These are phyloP conservation scores for Microbotryomycetes sp. DNA, from an alignment of 1,284 basidiomycete species.

Conservation along the genomic window DNA sequence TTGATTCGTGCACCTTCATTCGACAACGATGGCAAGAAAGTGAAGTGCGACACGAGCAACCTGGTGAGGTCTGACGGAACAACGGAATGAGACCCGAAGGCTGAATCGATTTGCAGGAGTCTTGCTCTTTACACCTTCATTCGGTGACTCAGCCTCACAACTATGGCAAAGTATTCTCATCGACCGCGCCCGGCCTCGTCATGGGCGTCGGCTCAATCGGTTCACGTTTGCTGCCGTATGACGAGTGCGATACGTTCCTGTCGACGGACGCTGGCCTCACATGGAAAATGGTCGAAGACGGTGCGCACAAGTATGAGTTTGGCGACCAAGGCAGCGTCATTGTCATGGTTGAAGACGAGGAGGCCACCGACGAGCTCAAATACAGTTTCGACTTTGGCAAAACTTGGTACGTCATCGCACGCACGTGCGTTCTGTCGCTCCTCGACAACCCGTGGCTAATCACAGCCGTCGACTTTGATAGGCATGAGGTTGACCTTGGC, in stretches of 20 bases:
- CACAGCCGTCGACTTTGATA: conserved; percentile 36
- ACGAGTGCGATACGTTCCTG: conserved; percentile 88
- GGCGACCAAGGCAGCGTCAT: conserved; percentile 80
- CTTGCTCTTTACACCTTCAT: conserved; percentile 82
- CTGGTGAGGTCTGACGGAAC: conserved; percentile 26
- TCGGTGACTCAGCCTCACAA: conserved; percentile 88
- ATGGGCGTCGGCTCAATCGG: conserved; percentile 94
- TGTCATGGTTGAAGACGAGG: conserved; percentile 80
- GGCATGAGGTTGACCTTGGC: conserved; percentile 64
- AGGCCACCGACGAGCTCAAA: conserved; percentile 59
- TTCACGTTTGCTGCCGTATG: conserved; percentile 61
- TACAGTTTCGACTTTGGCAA: conserved; percentile 83
- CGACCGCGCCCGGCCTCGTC: conserved; percentile 83
- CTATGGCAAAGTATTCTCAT: conserved; percentile 86
- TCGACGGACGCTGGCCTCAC: conserved; percentile 80
- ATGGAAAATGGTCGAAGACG: conserved; percentile 69
- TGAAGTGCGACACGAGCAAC: conserved; percentile 58
- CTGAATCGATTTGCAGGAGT: conserved; percentile 36
- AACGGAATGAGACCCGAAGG: not conserved
- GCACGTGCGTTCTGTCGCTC: not conserved
- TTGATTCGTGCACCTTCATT: conserved; percentile 57
- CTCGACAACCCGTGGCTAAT: not conserved
- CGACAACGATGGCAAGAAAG: conserved; percentile 55
- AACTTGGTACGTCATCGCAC: conserved; percentile 57
- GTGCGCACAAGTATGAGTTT: conserved; percentile 91